Conservation (phyloP, 2,329 filamentous ascomycete species). For the Nemania abortiva region DNA sequence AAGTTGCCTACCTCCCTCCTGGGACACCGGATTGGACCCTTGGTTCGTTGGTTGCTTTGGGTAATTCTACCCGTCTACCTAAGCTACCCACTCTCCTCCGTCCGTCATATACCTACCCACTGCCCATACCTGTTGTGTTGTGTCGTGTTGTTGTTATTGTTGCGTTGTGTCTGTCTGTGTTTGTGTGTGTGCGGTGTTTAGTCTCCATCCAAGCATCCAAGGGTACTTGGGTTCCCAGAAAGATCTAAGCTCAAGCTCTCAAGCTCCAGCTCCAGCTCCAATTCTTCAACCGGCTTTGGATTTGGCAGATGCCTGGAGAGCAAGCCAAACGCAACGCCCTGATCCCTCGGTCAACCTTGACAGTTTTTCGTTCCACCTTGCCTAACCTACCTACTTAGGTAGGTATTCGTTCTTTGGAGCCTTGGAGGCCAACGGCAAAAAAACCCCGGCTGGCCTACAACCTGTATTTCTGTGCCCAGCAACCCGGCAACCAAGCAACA, state of each 20-base stretch:
- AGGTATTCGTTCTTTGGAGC: background rate
- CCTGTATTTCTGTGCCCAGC: background rate
- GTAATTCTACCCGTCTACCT: background rate
- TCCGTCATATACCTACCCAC: background rate
- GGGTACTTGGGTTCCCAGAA: conserved; percentile 32
- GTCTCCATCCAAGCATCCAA: conserved; percentile 1
- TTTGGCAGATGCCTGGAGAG: conserved; percentile 20
- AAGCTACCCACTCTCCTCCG: background rate
- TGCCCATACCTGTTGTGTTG: background rate
- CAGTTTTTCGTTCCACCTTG: conserved; percentile 26
- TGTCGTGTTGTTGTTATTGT: background rate
- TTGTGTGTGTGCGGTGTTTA: conserved; percentile 14
- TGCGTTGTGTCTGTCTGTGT: background rate
- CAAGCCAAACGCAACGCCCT: conserved; percentile 18
- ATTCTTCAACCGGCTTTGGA: conserved; percentile 27
- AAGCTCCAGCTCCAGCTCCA: conserved; percentile 35
- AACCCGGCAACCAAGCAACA: conserved; percentile 14
- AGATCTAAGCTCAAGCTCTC: conserved; percentile 34
- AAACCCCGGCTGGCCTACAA: background rate
- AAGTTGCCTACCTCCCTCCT: background rate
- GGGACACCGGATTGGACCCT: background rate
- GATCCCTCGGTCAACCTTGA: conserved; percentile 33
- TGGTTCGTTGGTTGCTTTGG: background rate
- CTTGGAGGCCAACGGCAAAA: conserved; percentile 23
- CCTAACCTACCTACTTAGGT: conserved; percentile 1